A percentile compares a stretch with the other conserved stretches of the same genome.
These are phyloP conservation scores for Phialophora macrospora DNA, from an alignment of 2,329 filamentous ascomycete genomes.

Conservation along the genomic window DNA sequence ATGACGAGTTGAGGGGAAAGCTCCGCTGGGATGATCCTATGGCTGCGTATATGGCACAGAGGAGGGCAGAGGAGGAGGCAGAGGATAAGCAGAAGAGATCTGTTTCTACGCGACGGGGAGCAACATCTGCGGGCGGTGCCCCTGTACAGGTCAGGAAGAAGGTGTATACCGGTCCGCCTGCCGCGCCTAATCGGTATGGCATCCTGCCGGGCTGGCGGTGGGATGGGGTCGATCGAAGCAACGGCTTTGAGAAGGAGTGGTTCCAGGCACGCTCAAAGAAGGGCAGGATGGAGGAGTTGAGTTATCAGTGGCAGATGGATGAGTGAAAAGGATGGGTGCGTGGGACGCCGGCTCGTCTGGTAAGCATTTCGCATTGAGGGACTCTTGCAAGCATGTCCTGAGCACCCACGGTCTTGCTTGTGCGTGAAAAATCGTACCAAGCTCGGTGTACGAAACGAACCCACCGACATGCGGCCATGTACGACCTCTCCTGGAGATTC, in stretches of 20 bases:
- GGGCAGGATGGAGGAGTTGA: constrained; percentile 75
- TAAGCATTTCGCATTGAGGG: neutral
- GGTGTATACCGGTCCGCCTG: constrained; percentile 75
- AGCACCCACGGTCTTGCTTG: too few species aligned
- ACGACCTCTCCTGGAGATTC: too few species aligned
- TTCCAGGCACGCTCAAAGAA: constrained; percentile 84
- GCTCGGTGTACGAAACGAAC: too few species aligned
- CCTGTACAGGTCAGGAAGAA: constrained; percentile 60
- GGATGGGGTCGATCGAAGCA: constrained; percentile 95
- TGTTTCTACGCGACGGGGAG: constrained; percentile 44
- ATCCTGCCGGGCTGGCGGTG: constrained; percentile 91
- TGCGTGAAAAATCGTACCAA: too few species aligned
- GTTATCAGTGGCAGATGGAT: constrained; percentile 97
- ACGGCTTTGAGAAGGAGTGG: constrained; percentile 90
- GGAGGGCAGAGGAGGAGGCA: constrained; percentile 49
- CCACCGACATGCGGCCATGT: too few species aligned
- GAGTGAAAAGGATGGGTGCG: constrained; percentile 57
- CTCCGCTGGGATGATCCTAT: constrained; percentile 95
- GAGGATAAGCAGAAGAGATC: constrained; percentile 52
- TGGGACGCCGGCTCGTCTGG: neutral
- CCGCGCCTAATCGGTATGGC: constrained; percentile 88
- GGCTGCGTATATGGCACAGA: constrained; percentile 71
- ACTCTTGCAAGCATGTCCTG: neutral
- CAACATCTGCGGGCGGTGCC: constrained; percentile 25
- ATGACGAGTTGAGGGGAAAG: constrained; percentile 75